Base-by-base conservation (phyloP, 73 alveolate species). In the Tetrahymena elliotti region DNA sequence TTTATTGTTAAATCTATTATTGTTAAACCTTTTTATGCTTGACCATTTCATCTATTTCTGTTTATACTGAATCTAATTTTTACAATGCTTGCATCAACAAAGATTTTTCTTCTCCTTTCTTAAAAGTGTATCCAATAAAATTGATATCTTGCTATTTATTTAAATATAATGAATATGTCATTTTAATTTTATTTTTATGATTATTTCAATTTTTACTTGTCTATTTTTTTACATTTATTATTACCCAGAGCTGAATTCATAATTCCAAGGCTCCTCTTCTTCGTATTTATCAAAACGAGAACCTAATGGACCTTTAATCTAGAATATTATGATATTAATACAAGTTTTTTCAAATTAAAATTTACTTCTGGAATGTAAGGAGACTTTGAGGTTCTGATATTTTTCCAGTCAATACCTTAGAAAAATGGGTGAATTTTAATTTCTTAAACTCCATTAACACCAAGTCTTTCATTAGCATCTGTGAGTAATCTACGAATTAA, bases 401-500 rank as follows among this genome's bases (percentile, higher is more conserved):
- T 94, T 16, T 52, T 97, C 98, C 98, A 98, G 84, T 98, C 99
- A n/a, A 98, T 83, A 4, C 96, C 98, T n/a, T 95, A 95, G 96
- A 98, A 98, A 97, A 98, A 98, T 2, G 99, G 98, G 94, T 98
- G 99, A n/a, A 53, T 93, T 94, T 97, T 98, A n/a, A 98, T 98
- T 52, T 97, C 98, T 8, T 92, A 96, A 6, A 95, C 99, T 24
- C 98, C 99, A 93, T 94, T 95, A 33, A 94, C 84, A 37, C 99
- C 98, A 18, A 98, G 95, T 84, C 99, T 93, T 36, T 96, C 96
- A 38, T 98, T 98, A 5, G 98, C 97, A 84, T 97, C 99, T 38
- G 97, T 95, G 52, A 98, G 95, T 95, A 98, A 93, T 94, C 98
- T 98, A 84, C 97, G 97, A 15, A 98, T 95, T 40, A 98, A 92